Conservation (phyloP, 495 filamentous ascomycete genomes). For the Apodospora peruviana region DNA sequence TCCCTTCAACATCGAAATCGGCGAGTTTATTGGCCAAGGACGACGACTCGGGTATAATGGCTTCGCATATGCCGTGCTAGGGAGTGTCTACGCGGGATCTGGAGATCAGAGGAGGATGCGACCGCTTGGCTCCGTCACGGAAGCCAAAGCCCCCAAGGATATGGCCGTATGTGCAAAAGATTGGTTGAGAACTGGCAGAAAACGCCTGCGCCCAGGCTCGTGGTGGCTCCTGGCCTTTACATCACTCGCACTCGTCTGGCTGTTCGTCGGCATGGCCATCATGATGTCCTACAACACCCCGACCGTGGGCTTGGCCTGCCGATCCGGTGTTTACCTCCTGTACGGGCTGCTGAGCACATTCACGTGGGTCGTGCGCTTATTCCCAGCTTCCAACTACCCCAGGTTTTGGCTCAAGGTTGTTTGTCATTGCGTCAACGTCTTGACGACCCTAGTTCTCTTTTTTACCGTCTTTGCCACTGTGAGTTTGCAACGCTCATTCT, state of each 20-base stretch:
- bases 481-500: not conserved
- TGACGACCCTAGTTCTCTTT: not conserved
- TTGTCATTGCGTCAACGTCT: not conserved
- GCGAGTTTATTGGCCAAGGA: conserved; percentile 42
- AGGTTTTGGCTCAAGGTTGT: not conserved
- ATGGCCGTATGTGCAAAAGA: too few relatives aligned
- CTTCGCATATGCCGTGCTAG: conserved; percentile 39
- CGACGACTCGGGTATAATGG: conserved; percentile 41
- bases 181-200: too few relatives aligned
- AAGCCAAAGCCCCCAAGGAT: too few relatives aligned
- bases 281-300: conserved; percentile 39
- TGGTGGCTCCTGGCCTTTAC: conserved; percentile 12
- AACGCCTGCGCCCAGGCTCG: too few relatives aligned
- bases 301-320: conserved; percentile 46
- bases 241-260: conserved; percentile 27
- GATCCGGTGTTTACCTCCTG: conserved; percentile 42
- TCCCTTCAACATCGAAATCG: too few relatives aligned
- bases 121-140: too few relatives aligned
- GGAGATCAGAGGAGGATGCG: too few relatives aligned
- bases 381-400: not conserved
- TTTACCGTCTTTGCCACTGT: conserved; percentile 15
- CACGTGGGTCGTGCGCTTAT: conserved; percentile 17
- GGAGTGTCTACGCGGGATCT: conserved; percentile 21
- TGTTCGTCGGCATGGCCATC: conserved; percentile 32
- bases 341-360: conserved; percentile 28